A percentile compares a stretch with the other conserved stretches of the same genome.
These are phyloP conservation scores for Cordyceps fumosorosea DNA, from an alignment of 2,329 filamentous ascomycete genomes.

Conservation along the genomic window DNA sequence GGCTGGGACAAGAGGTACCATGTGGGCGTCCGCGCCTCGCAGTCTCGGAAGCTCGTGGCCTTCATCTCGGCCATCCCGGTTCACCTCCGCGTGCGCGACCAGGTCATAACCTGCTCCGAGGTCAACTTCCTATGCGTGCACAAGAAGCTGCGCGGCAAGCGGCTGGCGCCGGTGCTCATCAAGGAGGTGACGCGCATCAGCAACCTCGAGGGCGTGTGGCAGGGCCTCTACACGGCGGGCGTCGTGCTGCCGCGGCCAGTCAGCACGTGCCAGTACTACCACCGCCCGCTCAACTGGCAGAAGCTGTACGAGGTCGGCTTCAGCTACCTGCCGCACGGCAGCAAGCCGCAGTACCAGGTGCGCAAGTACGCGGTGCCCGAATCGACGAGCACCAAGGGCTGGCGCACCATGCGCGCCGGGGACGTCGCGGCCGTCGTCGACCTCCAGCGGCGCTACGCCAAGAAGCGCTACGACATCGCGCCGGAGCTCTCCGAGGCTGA, in stretches of 20 bases:
- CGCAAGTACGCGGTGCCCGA: constrained; percentile 79
- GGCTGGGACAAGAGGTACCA: constrained; percentile 95
- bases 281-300: constrained; percentile 89
- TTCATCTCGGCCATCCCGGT: constrained; percentile 94
- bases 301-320: constrained; percentile 95
- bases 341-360: constrained; percentile 79
- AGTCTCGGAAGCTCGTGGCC: constrained; percentile 81
- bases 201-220: constrained; percentile 80
- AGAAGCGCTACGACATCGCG: constrained; percentile 69
- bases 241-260: constrained; percentile 86
- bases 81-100: constrained; percentile 70
- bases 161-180: constrained; percentile 88
- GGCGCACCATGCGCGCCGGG: constrained; percentile 72
- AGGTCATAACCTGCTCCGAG: constrained; percentile 71
- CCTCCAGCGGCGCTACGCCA: constrained; percentile 71
- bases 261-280: constrained; percentile 91
- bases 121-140: constrained; percentile 98
- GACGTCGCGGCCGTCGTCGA: constrained; percentile 71
- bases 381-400: constrained; percentile 62
- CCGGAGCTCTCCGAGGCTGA: constrained; percentile 77
- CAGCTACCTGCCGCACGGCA: constrained; percentile 75
- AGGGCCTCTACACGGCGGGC: constrained; percentile 93
- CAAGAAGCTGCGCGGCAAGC: constrained; percentile 93
- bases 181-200: constrained; percentile 94
- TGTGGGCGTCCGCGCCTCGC: constrained; percentile 78